phyloP scores from a whole-genome alignment of 139 green algal species.

The Astrephomene gubernaculifera region DNA sequence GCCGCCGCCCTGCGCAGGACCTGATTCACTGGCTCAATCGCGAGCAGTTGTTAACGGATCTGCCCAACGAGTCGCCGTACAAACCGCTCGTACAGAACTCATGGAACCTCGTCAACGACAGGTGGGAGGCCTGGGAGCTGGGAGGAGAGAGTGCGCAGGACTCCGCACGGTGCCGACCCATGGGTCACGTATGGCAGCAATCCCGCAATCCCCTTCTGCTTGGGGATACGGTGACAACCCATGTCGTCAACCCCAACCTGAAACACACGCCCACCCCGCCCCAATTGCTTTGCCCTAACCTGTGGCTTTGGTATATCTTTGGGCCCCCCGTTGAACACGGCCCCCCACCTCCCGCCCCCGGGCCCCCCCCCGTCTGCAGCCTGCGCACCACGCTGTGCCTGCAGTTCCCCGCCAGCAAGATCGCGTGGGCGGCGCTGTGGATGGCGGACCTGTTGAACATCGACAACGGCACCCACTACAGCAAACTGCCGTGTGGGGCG shows the following conservation, averaged over 20 bases:
- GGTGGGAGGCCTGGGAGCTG: too few species aligned
- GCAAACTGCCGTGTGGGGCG: neutral
- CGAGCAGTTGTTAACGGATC: neutral
- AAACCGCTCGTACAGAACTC: constrained; percentile 50
- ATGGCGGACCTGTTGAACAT: constrained; percentile 42
- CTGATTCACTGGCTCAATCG: constrained; percentile 26
- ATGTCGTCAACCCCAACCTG: too few species aligned
- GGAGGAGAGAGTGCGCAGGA: too few species aligned
- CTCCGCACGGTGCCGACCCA: too few species aligned
- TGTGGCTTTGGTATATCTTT: too few species aligned
- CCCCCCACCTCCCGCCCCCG: neutral
- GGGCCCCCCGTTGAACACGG: too few species aligned
- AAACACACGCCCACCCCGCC: too few species aligned
- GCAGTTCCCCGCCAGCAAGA: constrained; percentile 50
- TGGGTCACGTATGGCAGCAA: too few species aligned
- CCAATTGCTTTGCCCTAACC: too few species aligned
- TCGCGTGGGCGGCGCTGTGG: constrained; percentile 48
- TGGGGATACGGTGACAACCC: too few species aligned
- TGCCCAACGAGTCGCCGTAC: constrained; percentile 21
- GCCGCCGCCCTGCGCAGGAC: neutral
- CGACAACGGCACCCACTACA: neutral
- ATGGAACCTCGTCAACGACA: constrained; percentile 69
- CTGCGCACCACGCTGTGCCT: constrained; percentile 59
- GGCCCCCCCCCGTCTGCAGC: constrained; percentile 34
- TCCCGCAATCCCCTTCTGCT: too few species aligned